Base-by-base conservation (phyloP, 768 basidiomycete genomes). In the Paxillus rubicundulus region DNA sequence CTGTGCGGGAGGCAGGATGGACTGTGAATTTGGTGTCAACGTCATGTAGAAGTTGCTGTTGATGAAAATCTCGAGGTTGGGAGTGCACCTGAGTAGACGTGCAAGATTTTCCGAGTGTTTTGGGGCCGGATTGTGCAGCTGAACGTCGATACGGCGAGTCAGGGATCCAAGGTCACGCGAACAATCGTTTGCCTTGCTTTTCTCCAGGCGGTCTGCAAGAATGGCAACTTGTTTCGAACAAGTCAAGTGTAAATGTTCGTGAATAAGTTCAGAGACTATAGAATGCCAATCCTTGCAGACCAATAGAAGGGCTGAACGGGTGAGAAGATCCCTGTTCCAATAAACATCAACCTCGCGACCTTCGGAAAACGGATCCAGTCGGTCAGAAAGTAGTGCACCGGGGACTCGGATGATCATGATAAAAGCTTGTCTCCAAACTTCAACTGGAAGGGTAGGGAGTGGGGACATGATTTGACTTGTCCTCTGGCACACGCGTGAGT, bases 1-100 rank as follows among this genome's bases (percentile, higher is more conserved):
- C 41, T 63, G 64, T 16, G 47, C 47, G 10, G 59, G 55, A 4
- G 64, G 63, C 17, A 61, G 56, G 33, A 63, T 58, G 14, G 59
- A 41, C 18, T 59, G 64, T 17, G 56, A 47, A 37, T 27, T 55
- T 3, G 64, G 53, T 1, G 54, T 53, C 7, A 61, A 9, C n/a
- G 66, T 56, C 64, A 60, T 59, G 59, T 66, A 62, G 42, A 54
- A 59, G 52, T 74, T 78, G 50, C 69, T 65, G 56, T 75, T 76
- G 57, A 70, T 55, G 52, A 76, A 78, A 32, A 76, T 74, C 55
- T 71, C 57, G 37, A 79, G 69, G 50, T 76, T 77, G 7, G 77
- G 77, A 1, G 74, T 75, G 50, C 69, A 70, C 13, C 60, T 62
- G 32, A 79, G 54, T 16, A 79, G 62, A 9, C 76, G 72, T 10